Evolutionary conservation across 2,329 filamentous ascomycete species (phyloP), one percentile per base, ranked within the genome.

Genomic region (Colletotrichum ledebouriae): DNA sequence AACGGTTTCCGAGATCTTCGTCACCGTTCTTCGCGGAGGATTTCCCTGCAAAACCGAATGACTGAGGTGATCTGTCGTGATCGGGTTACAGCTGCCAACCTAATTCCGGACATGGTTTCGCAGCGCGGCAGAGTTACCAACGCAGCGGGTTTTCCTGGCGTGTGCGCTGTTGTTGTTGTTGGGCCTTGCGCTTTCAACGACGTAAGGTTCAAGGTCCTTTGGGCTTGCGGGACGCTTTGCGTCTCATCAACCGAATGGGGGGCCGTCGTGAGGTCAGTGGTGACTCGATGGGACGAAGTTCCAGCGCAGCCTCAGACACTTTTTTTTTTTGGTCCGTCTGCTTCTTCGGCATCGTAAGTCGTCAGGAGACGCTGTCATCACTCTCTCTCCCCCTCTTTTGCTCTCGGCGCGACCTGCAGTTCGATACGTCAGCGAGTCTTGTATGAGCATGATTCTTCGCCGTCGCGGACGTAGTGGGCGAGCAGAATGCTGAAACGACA

Each of bases 51-150:
- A 55, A 56, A 20, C 49, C 13, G 22, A 25, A 29, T 22, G 25
- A 39, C 33, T 29, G 29, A 29, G 29, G 29, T 49, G 50, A 53
- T 46, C 58, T 47, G 47, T 65, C 65, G 55, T 65, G 55, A 65
- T 65, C 65, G 61, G 61, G 55, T 68, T 65, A 55, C 65, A 59
- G 61, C 41, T 60, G 65, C 39, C 65, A 65, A 65, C 61, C 57
- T 59, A 65, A 59, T 20, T 10, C 41, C 13, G 10, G 7, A 55
- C 42, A 56, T 34, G 44, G 59, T 62, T 46, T 46, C 20, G 33
- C 33, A 41, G 44, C 34, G 39, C 37, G 25, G 46, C 34, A n/a
- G 20, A 42, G 46, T 61, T 61, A 53, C 59, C 59, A 61, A 39
- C 34, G 25, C 37, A 42, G 59, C 34, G 59, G 52, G 47, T 61